Evolutionary conservation across 768 basidiomycete species (phyloP).

Genomic region (Rhizopogon salebrosus): DNA sequence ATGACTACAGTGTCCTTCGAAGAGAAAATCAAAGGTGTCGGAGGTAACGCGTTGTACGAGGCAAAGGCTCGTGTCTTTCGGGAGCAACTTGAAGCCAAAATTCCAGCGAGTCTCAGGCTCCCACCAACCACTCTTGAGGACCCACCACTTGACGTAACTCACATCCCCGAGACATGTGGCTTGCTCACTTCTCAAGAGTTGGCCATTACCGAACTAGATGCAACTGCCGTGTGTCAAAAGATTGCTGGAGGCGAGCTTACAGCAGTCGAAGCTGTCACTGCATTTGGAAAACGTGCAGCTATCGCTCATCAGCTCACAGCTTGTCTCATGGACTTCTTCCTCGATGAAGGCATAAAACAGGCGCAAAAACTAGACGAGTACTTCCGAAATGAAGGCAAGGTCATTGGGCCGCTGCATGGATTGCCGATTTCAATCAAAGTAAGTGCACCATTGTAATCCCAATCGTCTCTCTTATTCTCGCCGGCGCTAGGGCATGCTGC

Average conservation of each 20-base stretch:
- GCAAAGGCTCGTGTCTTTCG: constrained; percentile 14
- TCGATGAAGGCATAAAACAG: constrained; percentile 34
- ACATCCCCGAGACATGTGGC: constrained; percentile 27
- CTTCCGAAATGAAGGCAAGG: constrained; percentile 30
- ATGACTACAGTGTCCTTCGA: constrained; percentile 11
- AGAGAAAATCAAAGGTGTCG: constrained; percentile 17
- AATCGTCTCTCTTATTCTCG: not conserved
- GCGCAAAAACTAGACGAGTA: constrained; percentile 39
- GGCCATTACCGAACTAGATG: constrained; percentile 31
- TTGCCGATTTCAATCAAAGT: constrained; percentile 38
- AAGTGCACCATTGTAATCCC: not conserved
- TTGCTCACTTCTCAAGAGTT: constrained; percentile 28
- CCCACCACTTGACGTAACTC: constrained; percentile 27
- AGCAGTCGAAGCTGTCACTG: constrained; percentile 35
- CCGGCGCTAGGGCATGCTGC: constrained; percentile 31
- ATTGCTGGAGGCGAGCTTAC: constrained; percentile 27
- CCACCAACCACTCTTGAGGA: constrained; percentile 11
- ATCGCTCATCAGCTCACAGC: constrained; percentile 44
- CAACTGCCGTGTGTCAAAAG: constrained; percentile 25
- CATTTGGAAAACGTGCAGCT: constrained; percentile 46
- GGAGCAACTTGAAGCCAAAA: constrained; percentile 18
- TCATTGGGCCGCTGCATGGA: constrained; percentile 40
- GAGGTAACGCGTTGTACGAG: constrained; percentile 16
- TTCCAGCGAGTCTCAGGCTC: constrained; percentile 16
- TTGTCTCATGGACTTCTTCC: constrained; percentile 40